Evolutionary conservation across 495 filamentous ascomycete genomes (phyloP), one percentile per base, ranked within the genome.

Genomic region (Aspergillus wentii): DNA sequence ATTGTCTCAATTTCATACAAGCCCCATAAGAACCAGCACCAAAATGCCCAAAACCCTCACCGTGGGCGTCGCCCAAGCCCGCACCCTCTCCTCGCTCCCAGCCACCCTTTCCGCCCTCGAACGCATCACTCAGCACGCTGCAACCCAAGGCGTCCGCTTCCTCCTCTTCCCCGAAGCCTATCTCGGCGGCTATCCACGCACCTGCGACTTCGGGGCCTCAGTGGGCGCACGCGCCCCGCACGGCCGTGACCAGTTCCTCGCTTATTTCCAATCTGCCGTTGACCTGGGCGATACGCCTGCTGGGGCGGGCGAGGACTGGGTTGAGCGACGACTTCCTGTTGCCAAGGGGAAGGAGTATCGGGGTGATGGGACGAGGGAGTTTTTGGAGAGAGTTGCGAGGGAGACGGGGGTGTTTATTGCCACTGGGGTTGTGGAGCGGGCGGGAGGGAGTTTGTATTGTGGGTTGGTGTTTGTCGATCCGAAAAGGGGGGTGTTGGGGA

Each of bases 101-200:
- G 66, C 72, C 20, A 95, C 89, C 3, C 78, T 96, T 33, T 33
- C 54, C 7, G 74, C 79, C 8, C 77, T 95, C 13, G 63, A 75
- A 31, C 41, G 53, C 8, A 77, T 80, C 14, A 75, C 81, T 18
- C 44, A 41, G 17, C 42, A 57, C 18, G 69, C 66, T 6, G 47
- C 60, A 11, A 38, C 46, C 4, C 52, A 64, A n/a, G 71, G 74
- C 19, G 74, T 85, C 17, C 74, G 91, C 52, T 72, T 97, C 34
- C 63, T 97, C 13, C 78, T 96, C 28, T 92, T 95, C 48, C 91
- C 91, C 0, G 91, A 97, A 66, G 91, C 91, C 17, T 96, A 87
- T 56, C 72, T 97, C 0, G 91, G 91, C 14, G 91, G 91, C 7
- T 97, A 97, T 51, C 91, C 91, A 10, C 82, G 91, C 16, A 84